These are phyloP conservation scores for Gyromitra esculenta DNA, from an alignment of 2,329 filamentous ascomycete genomes.

Conservation along the genomic window DNA sequence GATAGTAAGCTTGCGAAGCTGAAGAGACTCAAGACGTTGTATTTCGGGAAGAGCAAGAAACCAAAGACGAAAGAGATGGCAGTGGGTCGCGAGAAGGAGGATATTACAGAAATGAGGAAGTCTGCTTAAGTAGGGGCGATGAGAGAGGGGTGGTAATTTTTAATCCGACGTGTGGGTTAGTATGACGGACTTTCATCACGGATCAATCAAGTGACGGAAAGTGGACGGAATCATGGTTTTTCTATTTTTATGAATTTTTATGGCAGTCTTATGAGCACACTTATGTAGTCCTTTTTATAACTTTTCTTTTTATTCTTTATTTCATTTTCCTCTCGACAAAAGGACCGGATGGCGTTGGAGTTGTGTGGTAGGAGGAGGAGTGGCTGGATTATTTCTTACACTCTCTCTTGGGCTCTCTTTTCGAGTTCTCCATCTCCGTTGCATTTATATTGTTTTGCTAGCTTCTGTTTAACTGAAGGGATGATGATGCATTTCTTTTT, in stretches of 20 bases:
- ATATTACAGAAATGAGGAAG: slow-evolving; percentile 81
- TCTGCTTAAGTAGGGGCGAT: slow-evolving; percentile 78
- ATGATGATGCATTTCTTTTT: slow-evolving; percentile 22
- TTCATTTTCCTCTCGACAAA: slow-evolving; percentile 38
- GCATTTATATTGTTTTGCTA: not conserved
- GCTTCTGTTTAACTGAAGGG: slow-evolving; percentile 4
- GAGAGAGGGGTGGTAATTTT: slow-evolving; percentile 69
- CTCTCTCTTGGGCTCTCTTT: slow-evolving; percentile 18
- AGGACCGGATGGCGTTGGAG: slow-evolving; percentile 49
- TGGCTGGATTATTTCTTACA: slow-evolving; percentile 29
- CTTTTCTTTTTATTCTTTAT: slow-evolving; percentile 16
- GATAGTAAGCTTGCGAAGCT: slow-evolving; percentile 57
- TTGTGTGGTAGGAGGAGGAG: slow-evolving; percentile 36
- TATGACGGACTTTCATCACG: not conserved
- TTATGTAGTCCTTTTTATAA: slow-evolving; percentile 8
- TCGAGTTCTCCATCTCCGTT: too few relatives aligned
- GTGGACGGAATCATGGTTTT: not conserved
- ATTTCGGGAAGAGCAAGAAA: slow-evolving; percentile 61
- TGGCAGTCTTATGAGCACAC: slow-evolving; percentile 16
- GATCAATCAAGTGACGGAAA: not conserved
- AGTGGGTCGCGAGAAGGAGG: slow-evolving; percentile 78
- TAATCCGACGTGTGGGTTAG: slow-evolving; percentile 63
- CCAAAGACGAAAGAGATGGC: slow-evolving; percentile 72
- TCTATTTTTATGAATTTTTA: not conserved
- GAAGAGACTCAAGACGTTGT: slow-evolving; percentile 57